These are phyloP conservation scores for Cladophialophora bantiana DNA, from an alignment of 2,329 filamentous ascomycete species.

Conservation along the genomic window DNA sequence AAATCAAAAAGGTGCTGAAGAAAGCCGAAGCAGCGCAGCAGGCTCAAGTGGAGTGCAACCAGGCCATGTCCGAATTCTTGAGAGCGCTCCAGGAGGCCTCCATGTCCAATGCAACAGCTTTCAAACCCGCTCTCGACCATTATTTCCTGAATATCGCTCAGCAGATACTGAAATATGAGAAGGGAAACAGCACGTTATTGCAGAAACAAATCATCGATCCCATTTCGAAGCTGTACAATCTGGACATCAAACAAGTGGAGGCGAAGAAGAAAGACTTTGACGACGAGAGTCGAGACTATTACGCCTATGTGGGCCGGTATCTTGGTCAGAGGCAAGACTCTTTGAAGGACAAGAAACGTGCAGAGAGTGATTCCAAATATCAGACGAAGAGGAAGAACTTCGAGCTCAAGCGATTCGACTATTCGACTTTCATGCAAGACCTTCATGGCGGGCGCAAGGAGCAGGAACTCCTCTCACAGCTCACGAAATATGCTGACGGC, in stretches of 20 bases:
- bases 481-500: slow-evolving; percentile 91
- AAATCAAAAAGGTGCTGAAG: slow-evolving; percentile 96
- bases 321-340: slow-evolving; percentile 96
- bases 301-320: slow-evolving; percentile 92
- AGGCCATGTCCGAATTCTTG: slow-evolving; percentile 81
- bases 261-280: slow-evolving; percentile 97
- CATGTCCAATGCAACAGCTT: slow-evolving; percentile 89
- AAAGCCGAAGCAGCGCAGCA: slow-evolving; percentile 87
- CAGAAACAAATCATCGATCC: slow-evolving; percentile 96
- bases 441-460: slow-evolving; percentile 98
- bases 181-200: slow-evolving; percentile 80
- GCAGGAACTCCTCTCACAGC: slow-evolving; percentile 91
- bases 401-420: slow-evolving; percentile 96
- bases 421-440: slow-evolving; percentile 99
- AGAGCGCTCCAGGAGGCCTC: slow-evolving; percentile 87
- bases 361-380: slow-evolving; percentile 94
- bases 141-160: slow-evolving; percentile 97
- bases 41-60: slow-evolving; percentile 83
- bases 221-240: slow-evolving; percentile 85
- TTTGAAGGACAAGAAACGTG: slow-evolving; percentile 95
- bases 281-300: slow-evolving; percentile 98
- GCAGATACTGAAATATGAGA: slow-evolving; percentile 87
- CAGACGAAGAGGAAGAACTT: slow-evolving; percentile 93
- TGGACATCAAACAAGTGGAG: slow-evolving; percentile 98
- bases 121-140: slow-evolving; percentile 95